Conservation (phyloP, 2,329 filamentous ascomycete genomes). For the Hypoxylon sp. region DNA sequence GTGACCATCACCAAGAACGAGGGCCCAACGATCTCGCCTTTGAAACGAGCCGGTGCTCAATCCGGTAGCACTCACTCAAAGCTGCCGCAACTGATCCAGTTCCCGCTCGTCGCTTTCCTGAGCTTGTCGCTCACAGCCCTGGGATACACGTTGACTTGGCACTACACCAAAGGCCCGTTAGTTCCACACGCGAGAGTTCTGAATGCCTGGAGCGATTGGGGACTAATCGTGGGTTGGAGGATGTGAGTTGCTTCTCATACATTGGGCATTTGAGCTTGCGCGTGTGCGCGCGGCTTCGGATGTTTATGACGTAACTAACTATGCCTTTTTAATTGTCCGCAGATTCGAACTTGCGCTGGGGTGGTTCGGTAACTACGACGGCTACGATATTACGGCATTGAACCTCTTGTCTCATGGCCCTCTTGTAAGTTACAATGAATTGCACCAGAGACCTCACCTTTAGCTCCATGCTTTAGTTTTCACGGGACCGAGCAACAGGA, state of each 20-base stretch:
- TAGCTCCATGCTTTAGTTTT: not conserved
- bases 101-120: constrained; percentile 67
- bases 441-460: not conserved
- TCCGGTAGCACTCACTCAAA: constrained; percentile 49
- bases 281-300: constrained; percentile 1
- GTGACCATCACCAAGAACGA: constrained; percentile 51
- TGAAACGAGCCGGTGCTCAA: constrained; percentile 24
- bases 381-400: constrained; percentile 76
- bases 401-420: constrained; percentile 82
- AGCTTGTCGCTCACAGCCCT: constrained; percentile 74
- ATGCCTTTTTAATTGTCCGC: constrained; percentile 60
- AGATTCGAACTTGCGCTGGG: constrained; percentile 78
- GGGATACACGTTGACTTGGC: constrained; percentile 74
- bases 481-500: not conserved
- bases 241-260: constrained; percentile 61
- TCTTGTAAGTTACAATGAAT: constrained; percentile 64
- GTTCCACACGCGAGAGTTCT: constrained; percentile 75
- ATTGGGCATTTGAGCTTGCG: not conserved
- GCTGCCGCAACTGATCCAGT: constrained; percentile 63
- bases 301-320: constrained; percentile 55
- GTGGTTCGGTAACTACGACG: constrained; percentile 82
- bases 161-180: constrained; percentile 75
- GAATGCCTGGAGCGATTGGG: constrained; percentile 74
- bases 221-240: constrained; percentile 67
- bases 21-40: constrained; percentile 37